Evolutionary conservation across 768 basidiomycete genomes (phyloP).

Genomic region (Gymnopilus dilepis): DNA sequence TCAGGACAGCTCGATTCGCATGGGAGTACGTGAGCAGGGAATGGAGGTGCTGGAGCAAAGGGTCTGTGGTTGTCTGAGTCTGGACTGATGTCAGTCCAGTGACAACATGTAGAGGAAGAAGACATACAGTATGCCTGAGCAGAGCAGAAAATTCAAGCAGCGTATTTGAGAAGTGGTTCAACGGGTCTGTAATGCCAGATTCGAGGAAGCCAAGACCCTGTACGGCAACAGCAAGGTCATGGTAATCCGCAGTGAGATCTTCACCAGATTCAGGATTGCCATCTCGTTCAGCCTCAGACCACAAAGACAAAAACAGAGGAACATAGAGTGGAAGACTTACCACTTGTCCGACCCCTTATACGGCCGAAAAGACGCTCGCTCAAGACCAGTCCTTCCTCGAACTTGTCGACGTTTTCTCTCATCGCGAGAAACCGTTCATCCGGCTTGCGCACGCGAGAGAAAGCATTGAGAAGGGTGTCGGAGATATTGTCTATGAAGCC

Average conservation of each 20-base stretch:
- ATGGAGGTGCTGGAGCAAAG: conserved; percentile 88
- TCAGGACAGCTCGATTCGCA: conserved; percentile 92
- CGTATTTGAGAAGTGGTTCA: conserved; percentile 97
- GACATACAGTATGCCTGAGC: conserved; percentile 77
- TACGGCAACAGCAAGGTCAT: conserved; percentile 94
- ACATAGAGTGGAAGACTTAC: conserved; percentile 56
- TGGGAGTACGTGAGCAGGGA: conserved; percentile 93
- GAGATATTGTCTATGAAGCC: conserved; percentile 94
- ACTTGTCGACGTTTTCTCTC: conserved; percentile 92
- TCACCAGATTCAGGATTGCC: conserved; percentile 78
- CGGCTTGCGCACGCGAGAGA: conserved; percentile 93
- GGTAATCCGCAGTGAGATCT: conserved; percentile 98
- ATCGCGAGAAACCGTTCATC: conserved; percentile 95
- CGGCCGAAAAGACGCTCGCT: conserved; percentile 85
- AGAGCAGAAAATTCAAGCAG: conserved; percentile 93
- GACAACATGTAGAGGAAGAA: not conserved
- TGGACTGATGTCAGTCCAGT: conserved; percentile 32
- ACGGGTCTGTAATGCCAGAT: conserved; percentile 96
- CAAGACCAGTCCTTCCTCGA: conserved; percentile 87
- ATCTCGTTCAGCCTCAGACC: conserved; percentile 88
- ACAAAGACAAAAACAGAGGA: conserved; percentile 39
- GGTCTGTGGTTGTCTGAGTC: conserved; percentile 92
- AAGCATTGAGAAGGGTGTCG: conserved; percentile 95
- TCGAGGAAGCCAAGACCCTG: conserved; percentile 98
- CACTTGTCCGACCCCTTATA: conserved; percentile 80